Base-by-base conservation (phyloP, 148 eudicot genomes). In the Selenicereus undatus region DNA sequence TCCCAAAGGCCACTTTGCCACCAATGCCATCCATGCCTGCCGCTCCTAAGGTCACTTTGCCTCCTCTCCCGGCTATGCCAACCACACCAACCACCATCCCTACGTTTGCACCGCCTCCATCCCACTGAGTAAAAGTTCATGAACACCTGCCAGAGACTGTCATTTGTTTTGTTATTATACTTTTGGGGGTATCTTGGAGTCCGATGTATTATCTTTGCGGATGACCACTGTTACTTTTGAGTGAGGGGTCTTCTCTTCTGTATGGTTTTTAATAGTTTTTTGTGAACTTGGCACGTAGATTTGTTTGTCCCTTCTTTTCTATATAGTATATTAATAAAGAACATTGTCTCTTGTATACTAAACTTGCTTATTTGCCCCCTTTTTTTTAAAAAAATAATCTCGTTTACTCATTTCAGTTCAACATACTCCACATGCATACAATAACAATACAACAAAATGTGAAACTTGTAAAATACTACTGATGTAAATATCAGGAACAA, bases 51-150 rank as follows among this genome's bases (percentile, higher is more conserved):
- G 62, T 75, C 45, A 50, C 79, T 11, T 8, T 76, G n/a, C 80
- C 81, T 50, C 71, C 77, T 27, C 73, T 78, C 62, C 84, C 84
- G 0, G 45, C 78, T 24, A 82, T 78, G 80, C 84, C 84, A 4
- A 71, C 51, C 11, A 71, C 27, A 20, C 62, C 62, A 7, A 72
- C 82, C 29, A 45, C 76, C 21, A 29, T 79, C 26, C 85, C 82
- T 35, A 54, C 81, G 5, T 10, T 79, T 36, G 71, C 85, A 11
- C 82, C 85, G 56, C 79, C 85, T 36, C 85, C 85, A 79, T 83
- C 85, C n/a, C 81, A 83, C 43, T 79, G 79, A 74, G 17, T 43
- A 71, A 74, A 21, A 36, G 58, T 39, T 24, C 10, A 8, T 73
- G 43, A 43, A 56, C 21, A 69, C 65, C 39, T 50, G 35, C 48